A percentile compares a stretch with the other conserved stretches of the same genome.
These are phyloP conservation scores for Botryotinia globosa DNA, from an alignment of 2,329 filamentous ascomycete species.

Conservation along the genomic window DNA sequence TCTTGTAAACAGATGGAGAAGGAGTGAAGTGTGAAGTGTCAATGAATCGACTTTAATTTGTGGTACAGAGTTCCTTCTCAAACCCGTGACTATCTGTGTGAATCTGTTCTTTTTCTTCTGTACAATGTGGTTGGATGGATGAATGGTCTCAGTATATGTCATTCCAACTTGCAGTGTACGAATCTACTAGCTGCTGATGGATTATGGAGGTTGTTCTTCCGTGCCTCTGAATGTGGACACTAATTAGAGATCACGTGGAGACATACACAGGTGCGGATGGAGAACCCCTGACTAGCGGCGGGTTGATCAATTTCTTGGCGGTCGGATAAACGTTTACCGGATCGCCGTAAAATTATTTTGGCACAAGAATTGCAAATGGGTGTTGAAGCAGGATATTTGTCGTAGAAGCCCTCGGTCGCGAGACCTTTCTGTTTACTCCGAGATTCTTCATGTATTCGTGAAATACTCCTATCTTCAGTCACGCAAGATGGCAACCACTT, in stretches of 20 bases:
- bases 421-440: neutral
- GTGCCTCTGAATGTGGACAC: neutral
- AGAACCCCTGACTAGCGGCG: neutral
- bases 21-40: neutral
- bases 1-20: neutral
- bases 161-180: neutral
- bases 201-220: constrained; percentile 14
- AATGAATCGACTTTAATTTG: neutral
- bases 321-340: constrained; percentile 3
- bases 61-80: neutral
- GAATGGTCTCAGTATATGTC: neutral
- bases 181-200: neutral
- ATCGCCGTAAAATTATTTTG: constrained; percentile 13
- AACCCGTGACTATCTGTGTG: neutral
- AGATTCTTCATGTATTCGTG: neutral
- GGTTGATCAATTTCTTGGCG: neutral
- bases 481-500: constrained; percentile 35
- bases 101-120: neutral
- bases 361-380: neutral
- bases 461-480: neutral
- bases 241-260: constrained; percentile 3
- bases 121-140: neutral
- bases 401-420: neutral
- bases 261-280: neutral
- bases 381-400: neutral